A percentile compares a stretch with the other conserved stretches of the same genome.
phyloP scores from a whole-genome alignment of 164 flowering plant genomes.

The Sedum album region DNA sequence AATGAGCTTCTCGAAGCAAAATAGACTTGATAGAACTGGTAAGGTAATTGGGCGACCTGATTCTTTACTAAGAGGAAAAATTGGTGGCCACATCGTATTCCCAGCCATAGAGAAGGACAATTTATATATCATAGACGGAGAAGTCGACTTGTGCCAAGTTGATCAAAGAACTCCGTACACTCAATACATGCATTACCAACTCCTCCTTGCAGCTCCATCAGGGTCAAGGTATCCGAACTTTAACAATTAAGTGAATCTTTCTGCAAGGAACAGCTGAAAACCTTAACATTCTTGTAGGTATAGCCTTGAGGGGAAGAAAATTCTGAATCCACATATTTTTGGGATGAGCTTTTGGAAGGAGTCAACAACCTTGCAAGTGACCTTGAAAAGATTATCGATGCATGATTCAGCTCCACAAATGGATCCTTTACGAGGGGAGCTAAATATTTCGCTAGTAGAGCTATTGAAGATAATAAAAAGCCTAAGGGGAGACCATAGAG shows the following conservation, averaged over 20 bases:
- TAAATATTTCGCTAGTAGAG: conserved; percentile 26
- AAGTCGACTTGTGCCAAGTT: conserved; percentile 37
- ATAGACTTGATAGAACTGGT: conserved; percentile 10
- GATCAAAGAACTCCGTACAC: conserved; percentile 42
- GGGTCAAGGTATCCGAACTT: conserved; percentile 38
- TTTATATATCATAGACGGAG: conserved; percentile 43
- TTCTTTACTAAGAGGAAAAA: conserved; percentile 28
- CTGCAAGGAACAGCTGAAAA: neutral
- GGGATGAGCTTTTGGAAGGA: conserved; percentile 37
- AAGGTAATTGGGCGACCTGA: conserved; percentile 12
- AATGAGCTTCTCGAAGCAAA: conserved; percentile 18
- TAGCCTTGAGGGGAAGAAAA: conserved; percentile 50
- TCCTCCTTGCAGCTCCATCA: conserved; percentile 45
- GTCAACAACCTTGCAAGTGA: conserved; percentile 38
- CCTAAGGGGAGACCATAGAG: conserved; percentile 30
- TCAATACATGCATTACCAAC: conserved; percentile 45
- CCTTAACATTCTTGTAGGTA: conserved; percentile 30
- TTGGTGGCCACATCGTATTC: conserved; percentile 40
- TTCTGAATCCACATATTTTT: conserved; percentile 46
- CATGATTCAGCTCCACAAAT: conserved; percentile 10
- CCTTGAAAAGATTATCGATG: conserved; percentile 17
- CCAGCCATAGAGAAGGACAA: conserved; percentile 28
- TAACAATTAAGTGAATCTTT: neutral
- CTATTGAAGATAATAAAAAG: conserved; percentile 29
- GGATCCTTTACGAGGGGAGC: conserved; percentile 35